Evolutionary conservation across 768 basidiomycete genomes (phyloP).

Genomic region (Clavaria fumosa): DNA sequence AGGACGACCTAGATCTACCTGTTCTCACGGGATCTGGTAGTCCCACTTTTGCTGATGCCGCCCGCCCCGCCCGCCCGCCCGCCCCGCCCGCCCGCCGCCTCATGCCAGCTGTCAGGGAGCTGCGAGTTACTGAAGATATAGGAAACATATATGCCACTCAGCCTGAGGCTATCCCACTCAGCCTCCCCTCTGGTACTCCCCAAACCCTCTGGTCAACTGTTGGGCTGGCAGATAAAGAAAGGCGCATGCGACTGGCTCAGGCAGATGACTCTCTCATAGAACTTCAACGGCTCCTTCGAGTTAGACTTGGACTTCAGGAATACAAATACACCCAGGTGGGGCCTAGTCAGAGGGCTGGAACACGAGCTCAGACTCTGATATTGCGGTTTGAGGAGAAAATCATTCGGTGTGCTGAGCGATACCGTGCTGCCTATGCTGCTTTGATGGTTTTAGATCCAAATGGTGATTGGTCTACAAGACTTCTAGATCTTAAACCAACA

Average conservation of each 20-base stretch:
- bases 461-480: background rate
- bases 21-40: too few relatives aligned
- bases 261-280: background rate
- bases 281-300: constrained; percentile 4
- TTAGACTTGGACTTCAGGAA: constrained; percentile 1
- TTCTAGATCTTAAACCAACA: background rate
- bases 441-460: background rate
- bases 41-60: too few relatives aligned
- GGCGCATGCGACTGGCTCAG: constrained; percentile 1
- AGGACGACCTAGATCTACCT: too few relatives aligned
- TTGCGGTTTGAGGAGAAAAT: constrained; percentile 3
- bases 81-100: too few relatives aligned
- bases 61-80: too few relatives aligned
- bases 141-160: too few relatives aligned
- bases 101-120: too few relatives aligned
- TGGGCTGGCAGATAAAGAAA: constrained; percentile 2
- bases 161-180: too few relatives aligned
- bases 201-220: too few relatives aligned
- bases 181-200: too few relatives aligned
- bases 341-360: constrained; percentile 1
- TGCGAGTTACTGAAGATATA: too few relatives aligned
- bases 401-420: background rate
- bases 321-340: constrained; percentile 5
- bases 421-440: constrained; percentile 1
- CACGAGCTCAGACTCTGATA: constrained; percentile 1